Base-by-base conservation (phyloP, 2,329 filamentous ascomycete genomes). In the Diplodia scrobiculata region DNA sequence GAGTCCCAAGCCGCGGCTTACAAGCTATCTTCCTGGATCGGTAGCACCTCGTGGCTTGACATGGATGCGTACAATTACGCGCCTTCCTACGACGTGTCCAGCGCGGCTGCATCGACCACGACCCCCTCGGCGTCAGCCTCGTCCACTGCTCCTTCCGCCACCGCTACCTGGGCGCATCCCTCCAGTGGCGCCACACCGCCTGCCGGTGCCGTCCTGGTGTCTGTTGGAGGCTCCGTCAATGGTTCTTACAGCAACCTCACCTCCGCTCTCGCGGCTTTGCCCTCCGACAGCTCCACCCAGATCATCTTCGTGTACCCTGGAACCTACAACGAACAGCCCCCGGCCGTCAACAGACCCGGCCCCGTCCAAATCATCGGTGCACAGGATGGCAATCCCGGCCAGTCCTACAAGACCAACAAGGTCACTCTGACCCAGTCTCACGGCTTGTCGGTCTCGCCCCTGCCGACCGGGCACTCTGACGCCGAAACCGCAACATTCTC, bases 241-340 rank as follows among this genome's bases (percentile, higher is more conserved):
- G 76, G 73, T 3, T 69, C 74, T 0, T 78, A 72, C 68, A 72
- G 71, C 48, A 78, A 72, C 32, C 62, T 78, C 58, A 78, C 76
- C 5, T 72, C 73, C 53, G 77, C 77, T 14, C 70, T 78, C 29
- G 73, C 75, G 5, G 75, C 75, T n/a, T 69, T 78, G 7, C 76
- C 77, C 0, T 72, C 71, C 2, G 76, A 78, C 4, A 78, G 80
- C 1, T 68, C 73, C 1, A 77, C 77, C 0, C 83, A 84, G 66
- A 83, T 80, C 70, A 86, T 89, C 75, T 89, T 88, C 75, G 83
- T 89, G 72, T 73, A 83, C 68, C 73, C 81, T 1, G 85, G 85
- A 3, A 84, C 80, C 41, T 87, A 88, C 77, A 74, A 73, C 0
- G 85, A 87, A 71, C 85, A 87, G 70, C 84, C 87, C 25, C 81